Evolutionary conservation across 768 basidiomycete genomes (phyloP).

Genomic region (Naganishia kalamii): DNA sequence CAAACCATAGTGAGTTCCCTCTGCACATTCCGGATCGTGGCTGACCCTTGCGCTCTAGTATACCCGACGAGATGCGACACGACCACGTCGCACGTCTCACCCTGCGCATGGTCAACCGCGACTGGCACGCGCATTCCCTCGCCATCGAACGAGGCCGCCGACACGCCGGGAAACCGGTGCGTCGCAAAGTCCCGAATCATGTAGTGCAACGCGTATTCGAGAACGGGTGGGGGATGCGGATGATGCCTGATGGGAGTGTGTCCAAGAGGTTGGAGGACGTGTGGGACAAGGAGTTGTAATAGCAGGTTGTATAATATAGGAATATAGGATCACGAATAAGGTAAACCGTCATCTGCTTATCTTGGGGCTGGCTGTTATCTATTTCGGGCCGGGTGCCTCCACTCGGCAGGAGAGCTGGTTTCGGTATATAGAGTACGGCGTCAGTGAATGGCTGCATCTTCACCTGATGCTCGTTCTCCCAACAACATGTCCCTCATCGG

Average conservation of each 20-base stretch:
- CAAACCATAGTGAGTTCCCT: constrained; percentile 35
- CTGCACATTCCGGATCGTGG: not conserved
- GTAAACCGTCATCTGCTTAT: no score
- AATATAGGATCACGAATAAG: no score
- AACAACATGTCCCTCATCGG: not conserved
- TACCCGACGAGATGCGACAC: constrained; percentile 38
- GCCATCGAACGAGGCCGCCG: not conserved
- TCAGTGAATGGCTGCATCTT: no score
- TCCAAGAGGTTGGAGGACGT: not conserved
- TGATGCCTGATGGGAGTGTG: not conserved
- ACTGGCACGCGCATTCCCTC: not conserved
- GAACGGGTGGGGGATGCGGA: not conserved
- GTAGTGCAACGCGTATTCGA: not conserved
- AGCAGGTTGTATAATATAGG: no score
- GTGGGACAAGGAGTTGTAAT: no score
- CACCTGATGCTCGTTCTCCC: not conserved
- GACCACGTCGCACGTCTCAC: not conserved
- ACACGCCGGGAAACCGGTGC: not conserved
- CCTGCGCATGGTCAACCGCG: not conserved
- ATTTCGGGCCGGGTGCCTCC: no score
- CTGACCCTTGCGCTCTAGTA: constrained; percentile 22
- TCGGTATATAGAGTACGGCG: no score
- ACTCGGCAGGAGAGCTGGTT: no score
- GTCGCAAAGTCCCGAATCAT: not conserved
- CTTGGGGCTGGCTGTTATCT: no score